phyloP scores from a whole-genome alignment of 31 red algal genomes.

The Endocladia muricata region DNA sequence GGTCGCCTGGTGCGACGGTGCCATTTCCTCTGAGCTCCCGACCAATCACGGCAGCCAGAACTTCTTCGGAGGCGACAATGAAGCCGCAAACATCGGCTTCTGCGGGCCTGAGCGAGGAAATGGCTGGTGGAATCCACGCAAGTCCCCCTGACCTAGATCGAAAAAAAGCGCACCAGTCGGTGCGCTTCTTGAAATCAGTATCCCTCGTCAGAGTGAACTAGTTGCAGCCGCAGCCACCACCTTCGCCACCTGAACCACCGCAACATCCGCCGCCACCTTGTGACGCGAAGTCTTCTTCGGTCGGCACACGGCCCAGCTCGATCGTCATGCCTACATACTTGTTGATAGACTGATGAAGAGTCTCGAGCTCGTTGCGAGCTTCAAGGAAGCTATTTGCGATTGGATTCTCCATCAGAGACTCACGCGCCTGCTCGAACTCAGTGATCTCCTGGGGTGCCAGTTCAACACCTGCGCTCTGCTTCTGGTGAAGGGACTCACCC shows the following conservation, averaged over 20 bases:
- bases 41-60: too few relatives aligned
- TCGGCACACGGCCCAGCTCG: slow-evolving; percentile 11
- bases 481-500: slow-evolving; percentile 7
- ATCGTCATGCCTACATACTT: slow-evolving; percentile 6
- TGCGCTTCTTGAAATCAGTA: too few relatives aligned
- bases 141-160: too few relatives aligned
- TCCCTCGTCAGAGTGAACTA: too few relatives aligned
- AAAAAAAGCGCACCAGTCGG: too few relatives aligned
- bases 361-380: slow-evolving; percentile 9
- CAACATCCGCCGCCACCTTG: slow-evolving; percentile 7
- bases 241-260: slow-evolving; percentile 3
- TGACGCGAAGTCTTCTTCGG: neutral
- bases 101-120: too few relatives aligned
- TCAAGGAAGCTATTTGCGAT: neutral
- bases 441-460: slow-evolving; percentile 8
- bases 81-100: too few relatives aligned
- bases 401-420: slow-evolving; percentile 1
- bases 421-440: slow-evolving; percentile 20
- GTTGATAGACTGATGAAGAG: neutral
- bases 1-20: too few relatives aligned
- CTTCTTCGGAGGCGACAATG: too few relatives aligned
- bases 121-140: too few relatives aligned
- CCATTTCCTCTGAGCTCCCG: too few relatives aligned
- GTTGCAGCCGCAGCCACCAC: too few relatives aligned
- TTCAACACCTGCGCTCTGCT: slow-evolving; percentile 16